Evolutionary conservation across 768 basidiomycete species (phyloP).

Genomic region (Inosperma sp.): DNA sequence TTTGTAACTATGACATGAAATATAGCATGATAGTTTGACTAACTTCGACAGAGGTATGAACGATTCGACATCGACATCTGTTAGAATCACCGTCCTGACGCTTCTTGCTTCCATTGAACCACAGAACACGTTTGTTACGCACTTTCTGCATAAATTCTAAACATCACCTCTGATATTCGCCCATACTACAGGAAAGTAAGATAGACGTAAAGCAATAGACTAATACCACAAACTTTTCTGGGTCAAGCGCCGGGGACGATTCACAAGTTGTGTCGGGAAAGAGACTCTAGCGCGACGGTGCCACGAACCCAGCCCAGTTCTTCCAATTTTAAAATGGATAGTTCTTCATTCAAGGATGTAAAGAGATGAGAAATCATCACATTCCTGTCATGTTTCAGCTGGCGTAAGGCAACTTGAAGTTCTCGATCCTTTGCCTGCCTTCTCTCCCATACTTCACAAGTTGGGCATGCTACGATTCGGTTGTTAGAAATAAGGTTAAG

Average conservation of each 20-base stretch:
- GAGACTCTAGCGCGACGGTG: constrained; percentile 36
- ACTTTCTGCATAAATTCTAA: constrained; percentile 45
- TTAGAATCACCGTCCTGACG: no score
- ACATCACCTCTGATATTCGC: constrained; percentile 42
- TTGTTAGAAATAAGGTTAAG: neutral
- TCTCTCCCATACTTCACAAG: constrained; percentile 40
- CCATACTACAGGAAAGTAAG: constrained; percentile 41
- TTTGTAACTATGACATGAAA: no score
- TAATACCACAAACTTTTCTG: constrained; percentile 39
- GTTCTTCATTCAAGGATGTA: constrained; percentile 34
- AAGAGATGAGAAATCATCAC: constrained; percentile 30
- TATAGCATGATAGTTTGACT: no score
- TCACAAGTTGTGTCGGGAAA: constrained; percentile 44
- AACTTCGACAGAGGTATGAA: no score
- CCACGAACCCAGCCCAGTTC: constrained; percentile 47
- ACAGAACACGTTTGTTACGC: constrained; percentile 37
- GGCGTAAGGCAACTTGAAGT: constrained; percentile 40
- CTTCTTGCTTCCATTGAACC: no score
- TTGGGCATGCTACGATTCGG: constrained; percentile 33
- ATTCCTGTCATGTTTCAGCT: constrained; percentile 40
- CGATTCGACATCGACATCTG: no score
- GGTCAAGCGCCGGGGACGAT: constrained; percentile 45
- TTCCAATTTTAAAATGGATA: constrained; percentile 38
- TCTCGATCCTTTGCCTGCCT: constrained; percentile 35
- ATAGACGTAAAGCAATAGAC: neutral